Conservation (phyloP, 495 filamentous ascomycete genomes). For the Xylaria acuta region DNA sequence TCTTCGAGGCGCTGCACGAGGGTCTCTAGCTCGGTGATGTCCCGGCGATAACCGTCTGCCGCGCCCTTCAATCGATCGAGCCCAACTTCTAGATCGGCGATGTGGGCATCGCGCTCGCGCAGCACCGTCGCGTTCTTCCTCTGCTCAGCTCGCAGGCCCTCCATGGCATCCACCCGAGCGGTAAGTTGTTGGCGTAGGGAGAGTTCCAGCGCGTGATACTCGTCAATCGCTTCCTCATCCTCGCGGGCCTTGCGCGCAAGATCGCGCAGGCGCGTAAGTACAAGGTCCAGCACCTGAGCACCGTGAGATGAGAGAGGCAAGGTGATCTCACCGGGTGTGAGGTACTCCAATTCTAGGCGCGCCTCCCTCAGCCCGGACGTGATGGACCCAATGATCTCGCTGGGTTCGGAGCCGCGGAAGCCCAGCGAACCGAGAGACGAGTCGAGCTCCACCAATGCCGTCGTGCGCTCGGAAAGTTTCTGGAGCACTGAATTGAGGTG, state of each 20-base stretch:
- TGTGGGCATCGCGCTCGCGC: slow-evolving; percentile 50
- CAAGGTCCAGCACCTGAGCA: slow-evolving; percentile 53
- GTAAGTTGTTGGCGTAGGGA: slow-evolving; percentile 56
- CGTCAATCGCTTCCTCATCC: slow-evolving; percentile 62
- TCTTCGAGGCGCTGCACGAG: slow-evolving; percentile 25
- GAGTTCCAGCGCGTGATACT: slow-evolving; percentile 57
- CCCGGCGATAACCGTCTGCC: slow-evolving; percentile 66
- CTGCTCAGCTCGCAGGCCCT: slow-evolving; percentile 52
- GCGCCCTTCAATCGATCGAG: slow-evolving; percentile 67
- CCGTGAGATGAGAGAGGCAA: slow-evolving; percentile 53
- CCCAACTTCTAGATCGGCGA: slow-evolving; percentile 62
- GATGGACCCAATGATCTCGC: slow-evolving; percentile 61
- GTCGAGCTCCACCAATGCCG: slow-evolving; percentile 44
- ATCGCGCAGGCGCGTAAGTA: slow-evolving; percentile 50
- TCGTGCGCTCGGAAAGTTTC: slow-evolving; percentile 47
- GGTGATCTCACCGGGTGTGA: slow-evolving; percentile 66
- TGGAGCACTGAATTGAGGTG: slow-evolving; percentile 44
- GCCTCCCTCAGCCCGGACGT: slow-evolving; percentile 65
- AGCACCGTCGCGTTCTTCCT: slow-evolving; percentile 49
- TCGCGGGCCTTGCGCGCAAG: slow-evolving; percentile 55
- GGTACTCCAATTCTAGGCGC: slow-evolving; percentile 69
- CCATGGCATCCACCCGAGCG: slow-evolving; percentile 50
- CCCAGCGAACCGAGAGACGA: slow-evolving; percentile 56
- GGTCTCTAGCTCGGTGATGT: slow-evolving; percentile 66
- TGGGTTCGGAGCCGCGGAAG: slow-evolving; percentile 56